These are phyloP conservation scores for Macaranga tanarius DNA, from an alignment of 441 rosid species.

Conservation along the genomic window DNA sequence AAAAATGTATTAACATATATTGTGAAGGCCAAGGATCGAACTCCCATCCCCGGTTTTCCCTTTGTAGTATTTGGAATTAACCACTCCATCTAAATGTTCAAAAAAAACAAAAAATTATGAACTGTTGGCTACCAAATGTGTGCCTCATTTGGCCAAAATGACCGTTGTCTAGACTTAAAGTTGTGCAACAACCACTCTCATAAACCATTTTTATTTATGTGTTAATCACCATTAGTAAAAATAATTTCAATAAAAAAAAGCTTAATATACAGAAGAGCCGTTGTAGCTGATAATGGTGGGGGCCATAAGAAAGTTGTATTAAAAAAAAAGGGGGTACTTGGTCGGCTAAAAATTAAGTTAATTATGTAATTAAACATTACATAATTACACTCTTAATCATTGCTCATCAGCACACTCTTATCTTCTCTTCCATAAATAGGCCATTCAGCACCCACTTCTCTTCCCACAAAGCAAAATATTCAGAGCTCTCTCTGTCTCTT, in stretches of 20 bases:
- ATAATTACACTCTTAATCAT: conserved; percentile 7
- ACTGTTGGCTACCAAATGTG: neutral
- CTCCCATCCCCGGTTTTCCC: no score
- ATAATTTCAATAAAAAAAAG: neutral
- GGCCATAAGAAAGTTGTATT: neutral
- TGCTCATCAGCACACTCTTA: neutral
- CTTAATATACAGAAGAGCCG: neutral
- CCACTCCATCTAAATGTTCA: no score
- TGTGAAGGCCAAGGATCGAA: no score
- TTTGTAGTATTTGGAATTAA: no score
- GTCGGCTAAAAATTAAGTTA: conserved; percentile 27
- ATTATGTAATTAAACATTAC: conserved; percentile 14
- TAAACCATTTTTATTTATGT: no score
- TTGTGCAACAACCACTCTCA: no score
- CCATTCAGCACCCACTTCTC: neutral
- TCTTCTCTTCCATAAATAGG: conserved; percentile 22
- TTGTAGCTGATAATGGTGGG: conserved; percentile 25
- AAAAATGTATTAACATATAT: no score
- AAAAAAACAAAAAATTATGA: no score
- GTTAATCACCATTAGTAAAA: no score
- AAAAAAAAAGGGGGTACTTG: conserved; percentile 5
- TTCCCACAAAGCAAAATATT: neutral
- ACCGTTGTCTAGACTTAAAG: no score
- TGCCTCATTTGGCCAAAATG: no score
- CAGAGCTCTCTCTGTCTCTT: neutral